phyloP scores from a whole-genome alignment of 257 asterid genomes.

The Solanum tacnaense region DNA sequence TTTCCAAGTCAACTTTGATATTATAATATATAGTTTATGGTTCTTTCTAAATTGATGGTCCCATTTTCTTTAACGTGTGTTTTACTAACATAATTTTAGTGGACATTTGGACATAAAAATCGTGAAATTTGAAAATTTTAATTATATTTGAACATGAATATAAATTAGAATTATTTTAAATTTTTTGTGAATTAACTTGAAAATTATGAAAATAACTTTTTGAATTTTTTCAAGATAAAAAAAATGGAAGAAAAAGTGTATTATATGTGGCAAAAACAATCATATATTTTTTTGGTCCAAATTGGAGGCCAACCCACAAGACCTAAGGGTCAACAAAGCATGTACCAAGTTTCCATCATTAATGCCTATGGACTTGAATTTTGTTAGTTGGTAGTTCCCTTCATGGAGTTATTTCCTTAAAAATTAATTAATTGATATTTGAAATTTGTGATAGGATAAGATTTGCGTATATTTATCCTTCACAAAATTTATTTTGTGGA shows the following conservation, averaged over 20 bases:
- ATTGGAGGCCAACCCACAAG: neutral
- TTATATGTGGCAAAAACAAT: neutral
- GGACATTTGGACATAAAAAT: neutral
- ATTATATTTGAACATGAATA: neutral
- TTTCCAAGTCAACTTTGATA: neutral
- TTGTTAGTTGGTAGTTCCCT: neutral
- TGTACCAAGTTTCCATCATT: neutral
- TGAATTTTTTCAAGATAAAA: neutral
- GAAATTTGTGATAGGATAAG: neutral
- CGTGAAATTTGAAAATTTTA: neutral
- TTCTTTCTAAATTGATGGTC: neutral
- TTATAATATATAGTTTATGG: neutral
- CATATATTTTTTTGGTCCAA: neutral
- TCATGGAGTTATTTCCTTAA: neutral
- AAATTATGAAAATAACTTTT: neutral
- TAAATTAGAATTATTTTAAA: neutral
- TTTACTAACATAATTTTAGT: neutral
- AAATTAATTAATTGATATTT: neutral
- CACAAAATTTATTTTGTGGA: neutral
- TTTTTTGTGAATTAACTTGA: neutral
- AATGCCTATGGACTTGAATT: neutral
- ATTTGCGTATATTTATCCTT: too few species aligned
- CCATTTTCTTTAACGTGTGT: neutral
- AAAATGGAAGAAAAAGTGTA: neutral
- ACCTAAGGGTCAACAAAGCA: neutral